Conservation (phyloP, 371 early-diverging fungal genomes). For the Coemansia sp. region DNA sequence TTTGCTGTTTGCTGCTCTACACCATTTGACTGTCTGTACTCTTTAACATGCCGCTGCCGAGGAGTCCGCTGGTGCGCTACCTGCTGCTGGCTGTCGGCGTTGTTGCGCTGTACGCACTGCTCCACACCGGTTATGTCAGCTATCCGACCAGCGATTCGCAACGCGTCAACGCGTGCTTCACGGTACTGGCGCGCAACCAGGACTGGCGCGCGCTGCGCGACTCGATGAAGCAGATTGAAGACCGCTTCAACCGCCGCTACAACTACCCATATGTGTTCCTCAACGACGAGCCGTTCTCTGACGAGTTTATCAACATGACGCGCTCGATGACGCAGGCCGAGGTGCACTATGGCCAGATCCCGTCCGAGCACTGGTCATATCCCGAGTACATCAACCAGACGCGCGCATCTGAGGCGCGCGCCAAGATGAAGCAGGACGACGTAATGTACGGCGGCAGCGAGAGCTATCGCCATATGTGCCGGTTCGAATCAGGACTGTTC, state of each 20-base stretch:
- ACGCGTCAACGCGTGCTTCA: slow-evolving; percentile 64
- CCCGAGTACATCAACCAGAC: slow-evolving; percentile 76
- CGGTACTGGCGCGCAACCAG: slow-evolving; percentile 67
- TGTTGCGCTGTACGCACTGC: slow-evolving; percentile 21
- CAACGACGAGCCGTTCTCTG: slow-evolving; percentile 74
- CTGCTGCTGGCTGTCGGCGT: slow-evolving; percentile 23
- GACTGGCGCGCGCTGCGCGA: slow-evolving; percentile 67
- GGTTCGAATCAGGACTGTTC: slow-evolving; percentile 90
- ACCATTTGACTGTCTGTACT: not conserved
- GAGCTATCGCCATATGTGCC: slow-evolving; percentile 94
- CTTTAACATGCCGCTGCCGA: slow-evolving; percentile 18
- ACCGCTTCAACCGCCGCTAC: slow-evolving; percentile 73
- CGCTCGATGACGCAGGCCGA: slow-evolving; percentile 58
- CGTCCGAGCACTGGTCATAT: slow-evolving; percentile 81
- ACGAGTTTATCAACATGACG: slow-evolving; percentile 67
- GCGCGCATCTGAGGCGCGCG: slow-evolving; percentile 50
- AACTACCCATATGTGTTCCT: slow-evolving; percentile 82
- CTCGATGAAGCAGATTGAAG: slow-evolving; percentile 68
- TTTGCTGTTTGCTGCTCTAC: not conserved
- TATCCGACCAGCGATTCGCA: slow-evolving; percentile 32
- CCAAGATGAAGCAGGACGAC: slow-evolving; percentile 61
- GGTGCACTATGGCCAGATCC: slow-evolving; percentile 62
- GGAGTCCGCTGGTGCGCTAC: slow-evolving; percentile 41
- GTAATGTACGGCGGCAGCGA: slow-evolving; percentile 83
- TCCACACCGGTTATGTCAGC: slow-evolving; percentile 39